These are phyloP conservation scores for Fraxinus albicans DNA, from an alignment of 305 asterid species.

Conservation along the genomic window DNA sequence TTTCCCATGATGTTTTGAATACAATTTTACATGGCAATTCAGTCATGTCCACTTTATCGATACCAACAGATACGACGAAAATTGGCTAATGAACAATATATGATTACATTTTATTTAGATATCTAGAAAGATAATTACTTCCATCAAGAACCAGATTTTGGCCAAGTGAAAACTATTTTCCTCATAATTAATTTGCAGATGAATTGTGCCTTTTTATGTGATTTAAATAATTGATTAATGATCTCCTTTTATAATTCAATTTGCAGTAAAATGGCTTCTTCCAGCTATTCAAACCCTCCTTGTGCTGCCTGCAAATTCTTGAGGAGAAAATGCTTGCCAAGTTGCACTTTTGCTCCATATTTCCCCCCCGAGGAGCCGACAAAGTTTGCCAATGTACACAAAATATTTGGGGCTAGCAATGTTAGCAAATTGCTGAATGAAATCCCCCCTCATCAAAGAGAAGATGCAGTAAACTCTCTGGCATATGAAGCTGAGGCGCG, in stretches of 20 bases:
- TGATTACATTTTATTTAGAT: background rate
- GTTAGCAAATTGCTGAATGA: slow-evolving; percentile 53
- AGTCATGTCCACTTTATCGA: background rate
- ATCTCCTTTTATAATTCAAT: background rate
- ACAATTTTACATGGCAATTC: background rate
- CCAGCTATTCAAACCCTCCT: slow-evolving; percentile 51
- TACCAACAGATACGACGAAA: background rate
- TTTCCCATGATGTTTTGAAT: background rate
- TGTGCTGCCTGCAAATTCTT: slow-evolving; percentile 73
- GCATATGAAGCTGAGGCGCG: slow-evolving; percentile 73
- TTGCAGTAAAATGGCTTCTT: slow-evolving; percentile 38
- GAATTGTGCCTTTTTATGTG: background rate
- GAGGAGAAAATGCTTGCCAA: slow-evolving; percentile 50
- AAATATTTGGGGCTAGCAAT: slow-evolving; percentile 62
- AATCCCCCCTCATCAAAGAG: slow-evolving; percentile 52
- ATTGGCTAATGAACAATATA: background rate
- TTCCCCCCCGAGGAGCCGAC: slow-evolving; percentile 59
- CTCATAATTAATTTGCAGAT: background rate
- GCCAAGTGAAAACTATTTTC: background rate
- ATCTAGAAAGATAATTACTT: background rate
- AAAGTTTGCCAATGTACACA: slow-evolving; percentile 56
- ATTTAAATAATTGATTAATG: background rate
- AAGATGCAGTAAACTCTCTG: slow-evolving; percentile 57
- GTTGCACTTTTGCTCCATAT: slow-evolving; percentile 51
- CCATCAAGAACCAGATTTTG: background rate